A percentile compares a stretch with the other conserved stretches of the same genome.
Conservation (phyloP, 2,329 filamentous ascomycete genomes). For the Herpotrichia juniperi region DNA sequence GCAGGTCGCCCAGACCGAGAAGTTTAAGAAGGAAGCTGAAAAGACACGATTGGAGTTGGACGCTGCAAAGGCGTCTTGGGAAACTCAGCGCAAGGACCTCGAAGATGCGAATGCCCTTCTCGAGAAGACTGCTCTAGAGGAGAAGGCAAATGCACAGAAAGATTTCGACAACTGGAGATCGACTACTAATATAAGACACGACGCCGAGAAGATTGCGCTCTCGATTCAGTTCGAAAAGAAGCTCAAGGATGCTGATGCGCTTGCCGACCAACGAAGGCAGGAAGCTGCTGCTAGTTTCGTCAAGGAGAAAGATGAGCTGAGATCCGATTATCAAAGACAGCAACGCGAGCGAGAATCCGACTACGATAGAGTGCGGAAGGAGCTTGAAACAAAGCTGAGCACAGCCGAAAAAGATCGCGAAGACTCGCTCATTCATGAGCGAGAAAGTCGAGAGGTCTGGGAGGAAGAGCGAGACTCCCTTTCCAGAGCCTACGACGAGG, state of each 20-base stretch:
- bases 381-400: slow-evolving; percentile 50
- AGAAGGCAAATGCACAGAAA: slow-evolving; percentile 37
- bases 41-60: slow-evolving; percentile 36
- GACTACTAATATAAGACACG: slow-evolving; percentile 38
- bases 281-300: slow-evolving; percentile 46
- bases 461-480: slow-evolving; percentile 49
- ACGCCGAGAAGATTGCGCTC: slow-evolving; percentile 47
- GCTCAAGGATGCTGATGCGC: slow-evolving; percentile 54
- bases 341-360: slow-evolving; percentile 50
- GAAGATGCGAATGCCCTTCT: slow-evolving; percentile 46
- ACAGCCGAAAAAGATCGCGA: slow-evolving; percentile 51
- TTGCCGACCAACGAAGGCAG: slow-evolving; percentile 56
- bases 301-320: slow-evolving; percentile 42
- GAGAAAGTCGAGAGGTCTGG: slow-evolving; percentile 55
- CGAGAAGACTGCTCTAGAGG: slow-evolving; percentile 46
- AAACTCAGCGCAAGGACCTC: slow-evolving; percentile 51
- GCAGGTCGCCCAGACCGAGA: slow-evolving; percentile 51
- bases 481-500: slow-evolving; percentile 51
- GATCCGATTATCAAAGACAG: slow-evolving; percentile 38
- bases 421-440: slow-evolving; percentile 53
- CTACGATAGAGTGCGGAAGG: slow-evolving; percentile 47
- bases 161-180: slow-evolving; percentile 54
- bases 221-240: slow-evolving; percentile 48
- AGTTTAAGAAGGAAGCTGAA: slow-evolving; percentile 48
- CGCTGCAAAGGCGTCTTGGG: slow-evolving; percentile 46